phyloP scores from a whole-genome alignment of 768 basidiomycete genomes.

The Xerocomus brunneocitrinus region DNA sequence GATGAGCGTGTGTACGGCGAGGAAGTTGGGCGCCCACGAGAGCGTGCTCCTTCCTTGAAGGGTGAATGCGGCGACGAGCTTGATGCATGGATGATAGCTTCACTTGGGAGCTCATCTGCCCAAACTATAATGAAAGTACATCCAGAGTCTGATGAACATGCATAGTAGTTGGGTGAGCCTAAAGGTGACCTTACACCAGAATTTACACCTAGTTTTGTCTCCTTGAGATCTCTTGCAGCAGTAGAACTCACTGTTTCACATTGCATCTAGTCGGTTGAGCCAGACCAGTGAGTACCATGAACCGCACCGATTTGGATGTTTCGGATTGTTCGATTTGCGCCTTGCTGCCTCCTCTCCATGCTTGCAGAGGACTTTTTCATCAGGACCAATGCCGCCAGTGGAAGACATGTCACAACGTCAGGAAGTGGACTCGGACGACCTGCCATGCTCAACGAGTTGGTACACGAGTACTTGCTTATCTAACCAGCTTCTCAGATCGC shows the following conservation, averaged over 20 bases:
- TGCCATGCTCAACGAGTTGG: neutral
- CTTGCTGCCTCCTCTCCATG: conserved; percentile 31
- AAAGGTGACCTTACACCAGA: conserved; percentile 34
- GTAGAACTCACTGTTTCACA: conserved; percentile 35
- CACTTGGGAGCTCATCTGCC: conserved; percentile 26
- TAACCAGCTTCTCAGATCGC: conserved; percentile 38
- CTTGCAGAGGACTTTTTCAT: conserved; percentile 37
- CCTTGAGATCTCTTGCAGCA: conserved; percentile 29
- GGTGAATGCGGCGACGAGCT: neutral
- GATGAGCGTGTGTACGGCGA: neutral
- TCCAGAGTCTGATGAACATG: neutral
- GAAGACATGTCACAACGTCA: conserved; percentile 15
- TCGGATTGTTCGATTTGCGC: conserved; percentile 30
- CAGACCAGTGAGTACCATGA: neutral
- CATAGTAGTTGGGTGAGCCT: neutral
- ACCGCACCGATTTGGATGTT: conserved; percentile 38
- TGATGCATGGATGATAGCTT: neutral
- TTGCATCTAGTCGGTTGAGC: neutral
- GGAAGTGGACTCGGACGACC: neutral
- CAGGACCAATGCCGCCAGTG: conserved; percentile 12
- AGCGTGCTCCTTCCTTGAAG: neutral
- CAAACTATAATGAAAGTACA: conserved; percentile 23
- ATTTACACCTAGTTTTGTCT: conserved; percentile 23
- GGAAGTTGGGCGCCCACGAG: neutral
- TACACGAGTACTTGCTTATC: conserved; percentile 16